A percentile compares a stretch with the other conserved stretches of the same genome.
phyloP scores from a whole-genome alignment of 768 basidiomycete species.

The Chalciporus pseudorubinellus region DNA sequence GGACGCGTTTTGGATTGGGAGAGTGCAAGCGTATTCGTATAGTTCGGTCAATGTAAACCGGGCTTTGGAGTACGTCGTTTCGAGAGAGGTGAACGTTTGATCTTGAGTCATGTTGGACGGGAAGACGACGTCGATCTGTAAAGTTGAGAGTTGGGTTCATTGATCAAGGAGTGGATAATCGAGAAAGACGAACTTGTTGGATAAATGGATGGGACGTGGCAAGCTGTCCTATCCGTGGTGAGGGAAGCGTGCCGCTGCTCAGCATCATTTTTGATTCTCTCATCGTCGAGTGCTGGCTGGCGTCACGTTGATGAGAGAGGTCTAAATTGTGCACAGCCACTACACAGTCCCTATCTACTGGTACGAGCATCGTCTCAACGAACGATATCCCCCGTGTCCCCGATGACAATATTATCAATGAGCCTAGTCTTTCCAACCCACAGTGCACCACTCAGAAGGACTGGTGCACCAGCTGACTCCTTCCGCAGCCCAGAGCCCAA shows the following conservation, averaged over 20 bases:
- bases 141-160: too few species aligned
- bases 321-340: conserved; percentile 17
- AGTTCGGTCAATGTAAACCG: conserved; percentile 44
- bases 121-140: conserved; percentile 63
- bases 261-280: conserved; percentile 14
- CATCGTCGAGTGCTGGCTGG: conserved; percentile 3
- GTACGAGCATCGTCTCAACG: not conserved
- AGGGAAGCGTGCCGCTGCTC: conserved; percentile 22
- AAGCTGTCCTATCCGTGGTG: conserved; percentile 33
- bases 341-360: not conserved
- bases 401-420: conserved; percentile 90
- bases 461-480: conserved; percentile 33
- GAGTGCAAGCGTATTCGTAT: conserved; percentile 35
- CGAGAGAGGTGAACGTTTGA: conserved; percentile 38
- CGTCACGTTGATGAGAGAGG: not conserved
- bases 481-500: conserved; percentile 37
- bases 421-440: conserved; percentile 85
- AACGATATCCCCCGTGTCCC: conserved; percentile 33
- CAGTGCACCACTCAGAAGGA: conserved; percentile 83
- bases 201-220: conserved; percentile 49
- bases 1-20: conserved; percentile 12
- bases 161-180: not conserved
- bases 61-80: conserved; percentile 45
- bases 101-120: conserved; percentile 44
- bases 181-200: conserved; percentile 44